These are phyloP conservation scores for Apiospora hydei DNA, from an alignment of 2,329 filamentous ascomycete genomes.

Conservation along the genomic window DNA sequence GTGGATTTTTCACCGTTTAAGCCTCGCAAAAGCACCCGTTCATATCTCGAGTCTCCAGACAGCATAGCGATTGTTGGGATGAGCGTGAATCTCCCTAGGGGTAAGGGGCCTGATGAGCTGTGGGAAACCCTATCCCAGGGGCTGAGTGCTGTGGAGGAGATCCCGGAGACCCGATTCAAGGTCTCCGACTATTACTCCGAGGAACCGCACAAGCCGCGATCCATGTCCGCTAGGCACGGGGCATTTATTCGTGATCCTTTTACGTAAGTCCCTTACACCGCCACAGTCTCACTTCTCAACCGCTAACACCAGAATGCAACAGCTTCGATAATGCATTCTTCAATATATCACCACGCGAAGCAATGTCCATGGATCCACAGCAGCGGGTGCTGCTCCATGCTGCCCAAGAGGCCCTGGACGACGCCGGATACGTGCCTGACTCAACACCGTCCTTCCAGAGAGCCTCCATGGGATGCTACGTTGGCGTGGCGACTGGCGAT, in stretches of 20 bases:
- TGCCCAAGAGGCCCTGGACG: conserved; percentile 26
- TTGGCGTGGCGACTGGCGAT: conserved; percentile 29
- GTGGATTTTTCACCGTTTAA: conserved; percentile 25
- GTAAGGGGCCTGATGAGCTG: conserved; percentile 22
- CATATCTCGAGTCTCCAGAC: neutral
- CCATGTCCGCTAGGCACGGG: conserved; percentile 25
- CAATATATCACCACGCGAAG: conserved; percentile 33
- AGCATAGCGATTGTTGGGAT: conserved; percentile 27
- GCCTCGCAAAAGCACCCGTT: neutral
- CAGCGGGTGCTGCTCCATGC: conserved; percentile 29
- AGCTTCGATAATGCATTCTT: conserved; percentile 31
- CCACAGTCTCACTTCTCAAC: too few relatives aligned
- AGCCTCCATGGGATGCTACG: conserved; percentile 28
- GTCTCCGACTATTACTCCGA: conserved; percentile 24
- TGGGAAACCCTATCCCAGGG: conserved; percentile 26
- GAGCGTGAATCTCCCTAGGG: conserved; percentile 26
- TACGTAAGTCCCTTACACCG: too few relatives aligned
- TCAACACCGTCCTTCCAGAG: conserved; percentile 29
- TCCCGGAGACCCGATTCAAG: conserved; percentile 25
- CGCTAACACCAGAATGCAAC: neutral
- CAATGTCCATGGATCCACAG: conserved; percentile 29
- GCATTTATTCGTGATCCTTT: conserved; percentile 26
- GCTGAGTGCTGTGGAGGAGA: conserved; percentile 24
- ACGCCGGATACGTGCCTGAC: conserved; percentile 27
- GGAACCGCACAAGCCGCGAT: conserved; percentile 23